A percentile compares a stretch with the other conserved stretches of the same genome.
Evolutionary conservation across 2,329 filamentous ascomycete genomes (phyloP).

Genomic region (Fusarium fujikuroi): DNA sequence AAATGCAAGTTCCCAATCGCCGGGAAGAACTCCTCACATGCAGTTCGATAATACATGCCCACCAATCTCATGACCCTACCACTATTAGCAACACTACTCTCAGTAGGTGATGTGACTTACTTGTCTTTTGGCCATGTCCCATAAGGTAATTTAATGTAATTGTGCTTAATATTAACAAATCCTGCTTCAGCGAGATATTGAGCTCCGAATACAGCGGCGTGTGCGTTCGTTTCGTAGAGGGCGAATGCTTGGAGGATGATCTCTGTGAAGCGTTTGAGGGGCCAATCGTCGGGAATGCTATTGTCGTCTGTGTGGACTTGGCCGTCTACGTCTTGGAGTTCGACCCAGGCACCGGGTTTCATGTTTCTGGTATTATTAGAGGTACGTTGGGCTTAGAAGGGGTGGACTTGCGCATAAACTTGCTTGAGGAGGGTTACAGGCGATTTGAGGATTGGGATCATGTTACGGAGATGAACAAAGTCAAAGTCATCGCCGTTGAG

Average conservation of each 20-base stretch:
- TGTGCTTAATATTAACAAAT: slow-evolving; percentile 53
- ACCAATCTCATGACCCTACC: slow-evolving; percentile 51
- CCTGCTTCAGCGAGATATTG: slow-evolving; percentile 52
- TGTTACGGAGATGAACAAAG: slow-evolving; percentile 67
- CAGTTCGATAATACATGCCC: slow-evolving; percentile 55
- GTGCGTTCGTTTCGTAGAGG: slow-evolving; percentile 51
- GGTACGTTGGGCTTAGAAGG: fast-evolving
- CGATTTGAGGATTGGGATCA: slow-evolving; percentile 56
- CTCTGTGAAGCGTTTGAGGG: slow-evolving; percentile 50
- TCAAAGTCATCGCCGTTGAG: slow-evolving; percentile 62
- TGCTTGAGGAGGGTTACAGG: slow-evolving; percentile 47
- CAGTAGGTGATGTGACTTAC: slow-evolving; percentile 6
- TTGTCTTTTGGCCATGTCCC: slow-evolving; percentile 60
- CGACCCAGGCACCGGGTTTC: slow-evolving; percentile 58
- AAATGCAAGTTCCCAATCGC: slow-evolving; percentile 54
- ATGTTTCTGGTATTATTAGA: slow-evolving; percentile 45
- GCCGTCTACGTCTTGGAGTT: slow-evolving; percentile 58
- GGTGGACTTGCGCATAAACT: slow-evolving; percentile 41
- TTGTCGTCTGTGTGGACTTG: slow-evolving; percentile 52
- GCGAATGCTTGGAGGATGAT: slow-evolving; percentile 51
- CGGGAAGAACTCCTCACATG: slow-evolving; percentile 55
- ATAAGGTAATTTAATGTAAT: slow-evolving; percentile 55
- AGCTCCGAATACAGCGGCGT: slow-evolving; percentile 51
- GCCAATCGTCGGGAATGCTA: slow-evolving; percentile 49
- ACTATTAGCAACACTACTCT: not conserved